Conservation (phyloP, 805 yeast genomes). For the Cyberlindnera sargentensis region DNA sequence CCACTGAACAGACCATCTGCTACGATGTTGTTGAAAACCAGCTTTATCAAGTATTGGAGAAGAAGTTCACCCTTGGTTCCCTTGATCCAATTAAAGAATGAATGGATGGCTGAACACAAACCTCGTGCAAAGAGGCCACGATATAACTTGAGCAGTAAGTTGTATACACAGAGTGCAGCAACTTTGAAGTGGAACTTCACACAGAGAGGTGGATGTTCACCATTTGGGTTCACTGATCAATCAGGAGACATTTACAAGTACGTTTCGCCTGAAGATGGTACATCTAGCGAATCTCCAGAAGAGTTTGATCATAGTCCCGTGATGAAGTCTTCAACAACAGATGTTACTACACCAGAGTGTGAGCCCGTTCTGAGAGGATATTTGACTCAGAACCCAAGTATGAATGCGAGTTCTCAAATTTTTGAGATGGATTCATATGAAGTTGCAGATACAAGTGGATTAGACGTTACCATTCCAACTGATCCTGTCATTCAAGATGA, state of each 20-base stretch:
- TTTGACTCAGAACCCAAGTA: background rate
- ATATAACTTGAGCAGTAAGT: conserved; percentile 26
- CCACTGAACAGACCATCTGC: conserved; percentile 65
- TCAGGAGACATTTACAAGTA: conserved; percentile 1
- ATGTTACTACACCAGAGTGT: conserved; percentile 15
- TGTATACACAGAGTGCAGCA: conserved; percentile 22
- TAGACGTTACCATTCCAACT: background rate
- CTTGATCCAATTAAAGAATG: conserved; percentile 34
- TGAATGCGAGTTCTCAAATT: background rate
- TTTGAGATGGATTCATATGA: background rate
- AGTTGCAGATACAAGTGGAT: conserved; percentile 1
- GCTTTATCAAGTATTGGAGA: conserved; percentile 38
- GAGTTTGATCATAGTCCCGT: conserved; percentile 13
- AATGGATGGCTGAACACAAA: conserved; percentile 27
- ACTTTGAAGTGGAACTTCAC: conserved; percentile 22
- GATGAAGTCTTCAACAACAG: conserved; percentile 15
- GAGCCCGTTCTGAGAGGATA: background rate
- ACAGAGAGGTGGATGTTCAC: background rate
- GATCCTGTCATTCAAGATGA: background rate
- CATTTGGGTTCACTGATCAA: background rate
- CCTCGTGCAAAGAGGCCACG: conserved; percentile 30
- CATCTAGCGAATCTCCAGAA: conserved; percentile 5
- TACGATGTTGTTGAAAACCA: conserved; percentile 41
- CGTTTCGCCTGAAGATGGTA: background rate
- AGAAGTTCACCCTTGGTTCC: conserved; percentile 25